These are phyloP conservation scores for Starmerella floris DNA, from an alignment of 805 yeast genomes.

Conservation along the genomic window DNA sequence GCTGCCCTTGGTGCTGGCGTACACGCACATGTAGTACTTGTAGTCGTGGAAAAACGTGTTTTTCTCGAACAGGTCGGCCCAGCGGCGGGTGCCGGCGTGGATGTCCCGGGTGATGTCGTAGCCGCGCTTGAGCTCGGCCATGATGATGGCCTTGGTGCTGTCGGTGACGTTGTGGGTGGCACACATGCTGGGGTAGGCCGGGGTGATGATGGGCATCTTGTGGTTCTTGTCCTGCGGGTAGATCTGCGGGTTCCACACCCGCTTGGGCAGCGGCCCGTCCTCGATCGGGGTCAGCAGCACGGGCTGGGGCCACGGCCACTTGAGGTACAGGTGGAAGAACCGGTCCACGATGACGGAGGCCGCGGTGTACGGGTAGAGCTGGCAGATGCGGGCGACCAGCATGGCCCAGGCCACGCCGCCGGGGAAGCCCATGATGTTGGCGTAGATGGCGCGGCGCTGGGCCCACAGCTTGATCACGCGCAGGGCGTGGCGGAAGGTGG, in stretches of 20 bases:
- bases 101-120: constrained; percentile 57
- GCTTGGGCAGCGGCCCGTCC: constrained; percentile 90
- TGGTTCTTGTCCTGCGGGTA: constrained; percentile 84
- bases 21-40: constrained; percentile 73
- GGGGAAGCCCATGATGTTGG: constrained; percentile 91
- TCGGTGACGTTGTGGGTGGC: constrained; percentile 91
- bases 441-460: constrained; percentile 83
- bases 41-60: constrained; percentile 75
- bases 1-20: constrained; percentile 58
- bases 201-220: constrained; percentile 95
- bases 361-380: constrained; percentile 89
- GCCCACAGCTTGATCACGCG: constrained; percentile 96
- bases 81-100: constrained; percentile 43
- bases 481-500: constrained; percentile 82
- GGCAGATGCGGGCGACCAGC: constrained; percentile 96
- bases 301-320: constrained; percentile 99
- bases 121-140: constrained; percentile 71
- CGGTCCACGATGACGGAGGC: constrained; percentile 82
- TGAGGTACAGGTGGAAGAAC: constrained; percentile 69
- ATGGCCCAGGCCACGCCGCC: constrained; percentile 99
- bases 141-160: constrained; percentile 72
- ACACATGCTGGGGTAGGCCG: constrained; percentile 98
- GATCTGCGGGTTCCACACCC: constrained; percentile 91
- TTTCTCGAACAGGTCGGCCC: constrained; percentile 65
- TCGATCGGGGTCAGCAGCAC: constrained; percentile 84